A percentile compares a stretch with the other conserved stretches of the same genome.
These are phyloP conservation scores for Teunomyces barrocoloradensis DNA, from an alignment of 805 yeast genomes.

Conservation along the genomic window DNA sequence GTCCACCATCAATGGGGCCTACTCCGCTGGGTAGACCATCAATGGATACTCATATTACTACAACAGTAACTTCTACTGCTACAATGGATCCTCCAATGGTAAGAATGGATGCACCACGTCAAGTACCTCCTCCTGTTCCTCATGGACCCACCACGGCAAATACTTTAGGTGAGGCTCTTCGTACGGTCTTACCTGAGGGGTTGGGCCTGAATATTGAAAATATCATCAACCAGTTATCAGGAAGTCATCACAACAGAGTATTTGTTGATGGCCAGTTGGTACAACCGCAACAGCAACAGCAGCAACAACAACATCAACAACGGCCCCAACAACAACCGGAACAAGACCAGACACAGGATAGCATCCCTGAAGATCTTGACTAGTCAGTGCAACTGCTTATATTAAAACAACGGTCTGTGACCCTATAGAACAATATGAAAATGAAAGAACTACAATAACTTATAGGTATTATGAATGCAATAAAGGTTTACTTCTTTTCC, in stretches of 20 bases:
- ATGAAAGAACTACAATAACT: constrained; percentile 4
- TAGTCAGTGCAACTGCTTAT: constrained; percentile 4
- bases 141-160: background rate
- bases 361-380: constrained; percentile 1
- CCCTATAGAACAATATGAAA: constrained; percentile 5
- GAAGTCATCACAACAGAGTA: constrained; percentile 1
- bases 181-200: constrained; percentile 13
- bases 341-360: background rate
- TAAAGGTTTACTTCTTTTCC: constrained; percentile 21
- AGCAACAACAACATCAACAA: background rate
- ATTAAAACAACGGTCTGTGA: constrained; percentile 4
- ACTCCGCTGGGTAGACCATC: background rate
- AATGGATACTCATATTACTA: background rate
- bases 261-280: constrained; percentile 7
- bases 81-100: background rate
- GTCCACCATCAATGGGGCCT: background rate
- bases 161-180: constrained; percentile 6
- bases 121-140: background rate
- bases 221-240: constrained; percentile 10
- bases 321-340: constrained; percentile 1
- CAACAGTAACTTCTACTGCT: background rate
- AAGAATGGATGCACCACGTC: background rate
- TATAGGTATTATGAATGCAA: constrained; percentile 4
- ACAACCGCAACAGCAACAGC: constrained; percentile 1
- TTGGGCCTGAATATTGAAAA: constrained; percentile 5